phyloP scores from a whole-genome alignment of 129 eudicot species.

The Arctium lappa region DNA sequence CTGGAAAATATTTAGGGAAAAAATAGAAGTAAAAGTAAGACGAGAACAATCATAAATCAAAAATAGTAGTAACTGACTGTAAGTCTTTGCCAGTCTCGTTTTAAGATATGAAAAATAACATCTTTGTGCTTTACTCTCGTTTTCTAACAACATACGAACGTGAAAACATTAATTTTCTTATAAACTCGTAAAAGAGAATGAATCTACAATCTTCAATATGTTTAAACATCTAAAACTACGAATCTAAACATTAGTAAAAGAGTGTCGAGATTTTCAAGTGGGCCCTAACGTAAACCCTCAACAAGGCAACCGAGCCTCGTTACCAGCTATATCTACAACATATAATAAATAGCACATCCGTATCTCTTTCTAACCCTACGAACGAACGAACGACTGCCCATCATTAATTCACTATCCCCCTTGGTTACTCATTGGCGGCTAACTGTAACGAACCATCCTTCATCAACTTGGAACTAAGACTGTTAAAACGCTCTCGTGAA shows the following conservation, averaged over 20 bases:
- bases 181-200: background rate
- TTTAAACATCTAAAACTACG: background rate
- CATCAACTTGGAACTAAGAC: constrained; percentile 61
- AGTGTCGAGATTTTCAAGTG: background rate
- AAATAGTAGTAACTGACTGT: too few relatives aligned
- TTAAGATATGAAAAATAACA: background rate
- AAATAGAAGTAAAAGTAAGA: too few relatives aligned
- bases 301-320: background rate
- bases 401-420: background rate
- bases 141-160: background rate
- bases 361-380: background rate
- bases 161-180: background rate
- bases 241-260: background rate
- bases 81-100: too few relatives aligned
- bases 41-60: too few relatives aligned
- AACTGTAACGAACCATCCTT: constrained; percentile 56
- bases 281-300: background rate
- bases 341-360: background rate
- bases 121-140: too few relatives aligned
- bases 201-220: background rate
- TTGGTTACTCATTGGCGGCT: constrained; percentile 22
- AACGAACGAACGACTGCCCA: background rate
- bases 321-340: background rate
- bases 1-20: too few relatives aligned
- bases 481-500: constrained; percentile 66